Base-by-base conservation (phyloP, 2,329 filamentous ascomycete genomes). In the Colletotrichum lentis region DNA sequence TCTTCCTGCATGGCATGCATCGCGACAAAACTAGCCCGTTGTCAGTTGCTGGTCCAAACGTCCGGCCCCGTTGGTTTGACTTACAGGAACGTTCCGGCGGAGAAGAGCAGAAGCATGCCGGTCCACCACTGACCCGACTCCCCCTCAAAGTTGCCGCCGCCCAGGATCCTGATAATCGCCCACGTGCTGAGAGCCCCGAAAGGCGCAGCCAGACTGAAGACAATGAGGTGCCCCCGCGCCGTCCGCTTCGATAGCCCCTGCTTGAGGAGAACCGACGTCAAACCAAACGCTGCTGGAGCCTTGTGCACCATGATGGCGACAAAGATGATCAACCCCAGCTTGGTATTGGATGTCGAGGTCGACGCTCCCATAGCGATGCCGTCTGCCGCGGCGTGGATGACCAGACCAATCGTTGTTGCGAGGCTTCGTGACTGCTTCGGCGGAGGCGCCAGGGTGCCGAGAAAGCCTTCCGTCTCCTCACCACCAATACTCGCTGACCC, bases 1-100 rank as follows among this genome's bases (percentile, higher is more conserved):
- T 90, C 87, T 74, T 97, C 94, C 76, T 96, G 92, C 93, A 98
- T 97, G 0, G 94, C 94, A 76, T 99, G 96, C 94, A 98, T 97
- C 1, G 96, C 96, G 50, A 99, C 96, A 75, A 98, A 97, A 73
- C 93, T 96, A 71, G 37, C 12, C 37, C 11, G 46, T 18, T 35
- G 53, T 66, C 27, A 69, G 62, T 62, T 10, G 18, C 12, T 47
- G 16, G 11, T 35, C n/a, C 43, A 44, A 12, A 14, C 31, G 31
- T 18, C 6, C 11, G 7, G 5, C 11, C 14, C 16, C 56, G 6
- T 16, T 58, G 31, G 12, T 22, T 24, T 57, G 24, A 78, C 92
- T 86, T 81, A 97, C 91, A 99, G 80, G 76, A 99, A 99, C 0
- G 96, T 99, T 18, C 96, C 96, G 0, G 91, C 96, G 0, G 93